Base-by-base conservation (phyloP, 2,329 filamentous ascomycete species). In the Aspergillus quadricinctus region DNA sequence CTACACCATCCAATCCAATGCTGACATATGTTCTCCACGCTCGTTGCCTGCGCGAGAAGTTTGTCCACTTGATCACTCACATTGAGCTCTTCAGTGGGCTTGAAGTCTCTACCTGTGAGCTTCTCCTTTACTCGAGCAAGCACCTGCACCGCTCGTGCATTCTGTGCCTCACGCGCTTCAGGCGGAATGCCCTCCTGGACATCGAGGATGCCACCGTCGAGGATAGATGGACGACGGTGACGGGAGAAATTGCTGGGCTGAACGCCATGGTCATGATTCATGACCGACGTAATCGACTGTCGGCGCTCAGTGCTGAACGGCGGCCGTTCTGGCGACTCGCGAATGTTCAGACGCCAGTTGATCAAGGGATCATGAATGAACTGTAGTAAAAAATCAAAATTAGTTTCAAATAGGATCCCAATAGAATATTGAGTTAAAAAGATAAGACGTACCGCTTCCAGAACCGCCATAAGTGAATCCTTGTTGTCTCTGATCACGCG, bases 341-440 rank as follows among this genome's bases (percentile, higher is more conserved):
- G 81, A 57, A 81, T 80, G 60, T 82, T 82, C 49, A 99, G 83
- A 65, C 94, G 88, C 94, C 94, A 99, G 50, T 92, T 99, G 54
- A 99, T 88, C 45, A 99, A 84, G n/a, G 95, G 94, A 73, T 99
- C 94, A 72, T 99, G 95, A 64, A 99, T 97, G 77, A 99, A 99
- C 90, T 94, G 69, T 27, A 46, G 43, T 25, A 14, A 23, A 58
- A 49, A 50, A 9, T 43, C 56, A 73, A 60, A 70, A 60, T 56
- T 57, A 59, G 58, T 43, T 17, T 46, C 4, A 43, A 11, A 52
- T 49, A 23, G 21, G 3, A 23, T 25, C 8, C 27, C 10, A 27
- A 19, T 29, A 17, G 41, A 41, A 48, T 4, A 48, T 1, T 28
- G 17, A 37, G 1, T 17, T 8, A 37, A 17, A 41, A 10, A 17